These are phyloP conservation scores for Termitomyces sp. DNA, from an alignment of 768 basidiomycete species.

Conservation along the genomic window DNA sequence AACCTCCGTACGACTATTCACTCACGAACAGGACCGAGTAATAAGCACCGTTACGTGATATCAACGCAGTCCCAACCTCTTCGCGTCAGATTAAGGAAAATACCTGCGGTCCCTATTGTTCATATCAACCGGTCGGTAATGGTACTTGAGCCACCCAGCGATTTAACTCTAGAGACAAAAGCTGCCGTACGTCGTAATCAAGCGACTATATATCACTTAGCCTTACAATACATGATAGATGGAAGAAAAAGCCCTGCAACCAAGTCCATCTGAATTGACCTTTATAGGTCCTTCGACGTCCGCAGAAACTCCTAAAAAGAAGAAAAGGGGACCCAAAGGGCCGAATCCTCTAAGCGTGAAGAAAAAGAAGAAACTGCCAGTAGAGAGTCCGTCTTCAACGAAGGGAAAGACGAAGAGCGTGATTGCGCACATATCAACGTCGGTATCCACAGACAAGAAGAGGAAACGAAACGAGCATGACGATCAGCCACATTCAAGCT, in stretches of 20 bases:
- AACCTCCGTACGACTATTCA: background rate
- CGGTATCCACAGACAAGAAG: constrained; percentile 22
- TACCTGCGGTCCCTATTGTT: constrained; percentile 86
- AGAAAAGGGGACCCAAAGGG: constrained; percentile 73
- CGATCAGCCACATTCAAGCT: background rate
- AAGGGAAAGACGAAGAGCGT: constrained; percentile 24
- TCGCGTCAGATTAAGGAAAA: constrained; percentile 60
- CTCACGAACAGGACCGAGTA: constrained; percentile 56
- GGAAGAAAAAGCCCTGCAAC: constrained; percentile 59
- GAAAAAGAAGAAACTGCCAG: constrained; percentile 67
- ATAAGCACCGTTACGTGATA: constrained; percentile 91
- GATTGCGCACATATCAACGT: constrained; percentile 38
- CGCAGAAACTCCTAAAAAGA: constrained; percentile 41
- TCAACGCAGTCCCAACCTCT: constrained; percentile 80
- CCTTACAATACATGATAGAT: constrained; percentile 35
- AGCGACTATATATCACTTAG: background rate
- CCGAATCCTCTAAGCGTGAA: constrained; percentile 93
- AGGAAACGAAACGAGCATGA: constrained; percentile 17
- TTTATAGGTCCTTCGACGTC: constrained; percentile 33
- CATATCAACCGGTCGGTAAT: constrained; percentile 92
- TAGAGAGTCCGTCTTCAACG: constrained; percentile 6
- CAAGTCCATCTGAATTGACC: constrained; percentile 45
- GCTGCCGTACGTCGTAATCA: constrained; percentile 40
- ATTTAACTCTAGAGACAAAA: constrained; percentile 71
- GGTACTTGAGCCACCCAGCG: constrained; percentile 88